These are phyloP conservation scores for Paramarasmius palmivorus DNA, from an alignment of 1,284 basidiomycete genomes.

Conservation along the genomic window DNA sequence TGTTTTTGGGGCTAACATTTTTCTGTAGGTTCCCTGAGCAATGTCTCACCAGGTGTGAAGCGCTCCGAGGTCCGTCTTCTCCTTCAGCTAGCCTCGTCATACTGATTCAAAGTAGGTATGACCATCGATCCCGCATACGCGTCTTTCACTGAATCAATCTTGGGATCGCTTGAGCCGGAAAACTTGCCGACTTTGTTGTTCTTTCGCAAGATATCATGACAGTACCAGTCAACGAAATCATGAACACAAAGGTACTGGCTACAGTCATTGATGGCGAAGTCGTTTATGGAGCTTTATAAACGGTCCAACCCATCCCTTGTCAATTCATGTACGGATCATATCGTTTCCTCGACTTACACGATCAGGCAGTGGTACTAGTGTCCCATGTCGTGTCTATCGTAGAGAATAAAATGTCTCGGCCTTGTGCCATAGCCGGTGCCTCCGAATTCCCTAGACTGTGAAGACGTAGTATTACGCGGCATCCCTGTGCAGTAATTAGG, in stretches of 20 bases:
- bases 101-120: slow-evolving; percentile 53
- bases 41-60: slow-evolving; percentile 45
- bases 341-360: too few relatives aligned
- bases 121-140: slow-evolving; percentile 88
- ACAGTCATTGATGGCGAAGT: slow-evolving; percentile 67
- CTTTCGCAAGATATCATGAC: slow-evolving; percentile 81
- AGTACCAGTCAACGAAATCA: slow-evolving; percentile 51
- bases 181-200: slow-evolving; percentile 85
- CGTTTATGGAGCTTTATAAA: slow-evolving; percentile 49
- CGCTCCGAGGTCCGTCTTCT: slow-evolving; percentile 12
- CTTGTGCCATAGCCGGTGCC: too few relatives aligned
- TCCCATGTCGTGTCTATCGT: too few relatives aligned
- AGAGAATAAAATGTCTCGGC: too few relatives aligned
- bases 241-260: slow-evolving; percentile 39
- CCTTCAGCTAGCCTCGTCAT: slow-evolving; percentile 32
- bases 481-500: too few relatives aligned
- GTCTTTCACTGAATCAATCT: slow-evolving; percentile 70
- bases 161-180: slow-evolving; percentile 71
- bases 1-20: background rate
- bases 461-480: too few relatives aligned
- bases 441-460: too few relatives aligned
- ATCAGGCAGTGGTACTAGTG: too few relatives aligned
- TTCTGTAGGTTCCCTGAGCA: background rate
- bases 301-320: too few relatives aligned
- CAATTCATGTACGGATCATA: too few relatives aligned